phyloP scores from a whole-genome alignment of 345 rosid genomes.

The Salix purpurea region DNA sequence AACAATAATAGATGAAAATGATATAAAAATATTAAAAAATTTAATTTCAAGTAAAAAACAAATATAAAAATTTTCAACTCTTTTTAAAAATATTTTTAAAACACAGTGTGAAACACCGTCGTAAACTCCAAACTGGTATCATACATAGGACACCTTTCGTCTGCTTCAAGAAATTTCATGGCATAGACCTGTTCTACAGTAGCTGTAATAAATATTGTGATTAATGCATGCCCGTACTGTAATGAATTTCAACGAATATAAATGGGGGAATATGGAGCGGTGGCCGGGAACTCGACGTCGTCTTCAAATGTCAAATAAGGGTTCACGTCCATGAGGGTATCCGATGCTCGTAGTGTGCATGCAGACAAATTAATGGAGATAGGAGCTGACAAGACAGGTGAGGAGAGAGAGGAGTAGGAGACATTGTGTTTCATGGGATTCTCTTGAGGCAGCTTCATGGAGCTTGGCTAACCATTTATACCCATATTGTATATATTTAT shows the following conservation, averaged over 20 bases:
- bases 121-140: not conserved
- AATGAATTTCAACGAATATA: not conserved
- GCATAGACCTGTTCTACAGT: not conserved
- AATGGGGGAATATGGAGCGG: not conserved
- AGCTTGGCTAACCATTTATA: not conserved
- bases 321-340: slow-evolving; percentile 25
- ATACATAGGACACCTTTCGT: not conserved
- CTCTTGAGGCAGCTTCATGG: not conserved
- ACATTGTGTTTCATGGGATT: slow-evolving; percentile 11
- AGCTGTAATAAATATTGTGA: too few species aligned
- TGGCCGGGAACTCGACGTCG: slow-evolving; percentile 13
- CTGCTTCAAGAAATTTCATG: not conserved
- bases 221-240: too few species aligned
- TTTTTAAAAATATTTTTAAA: too few species aligned
- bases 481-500: not conserved
- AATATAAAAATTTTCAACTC: too few species aligned
- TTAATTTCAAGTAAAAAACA: too few species aligned
- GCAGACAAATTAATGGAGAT: slow-evolving; percentile 22
- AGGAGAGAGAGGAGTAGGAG: not conserved
- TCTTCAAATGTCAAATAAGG: slow-evolving; percentile 16
- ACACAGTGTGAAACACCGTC: too few species aligned
- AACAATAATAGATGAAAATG: too few species aligned
- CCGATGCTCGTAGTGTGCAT: slow-evolving; percentile 27
- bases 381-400: slow-evolving; percentile 22
- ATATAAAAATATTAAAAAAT: too few species aligned